Conservation (phyloP, 2,329 filamentous ascomycete species). For the Aspergillus sp. region DNA sequence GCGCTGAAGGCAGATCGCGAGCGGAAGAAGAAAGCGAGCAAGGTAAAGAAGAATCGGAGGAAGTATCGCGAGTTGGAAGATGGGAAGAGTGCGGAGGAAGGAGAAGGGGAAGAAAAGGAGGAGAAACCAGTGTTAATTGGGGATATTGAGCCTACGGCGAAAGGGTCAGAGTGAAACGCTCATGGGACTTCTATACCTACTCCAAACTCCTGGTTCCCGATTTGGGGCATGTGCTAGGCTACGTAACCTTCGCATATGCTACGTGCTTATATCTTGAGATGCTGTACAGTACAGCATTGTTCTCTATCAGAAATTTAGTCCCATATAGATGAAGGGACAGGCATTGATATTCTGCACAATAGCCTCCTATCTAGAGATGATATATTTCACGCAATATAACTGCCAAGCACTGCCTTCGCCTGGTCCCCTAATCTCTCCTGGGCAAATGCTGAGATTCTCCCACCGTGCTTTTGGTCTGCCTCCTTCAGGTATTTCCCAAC, state of each 20-base stretch:
- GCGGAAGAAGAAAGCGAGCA: slow-evolving; percentile 56
- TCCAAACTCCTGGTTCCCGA: background rate
- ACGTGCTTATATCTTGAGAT: background rate
- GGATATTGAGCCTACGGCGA: background rate
- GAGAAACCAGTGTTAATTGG: slow-evolving; percentile 13
- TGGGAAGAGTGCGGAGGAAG: slow-evolving; percentile 15
- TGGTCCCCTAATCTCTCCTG: slow-evolving; percentile 67
- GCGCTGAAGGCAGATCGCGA: slow-evolving; percentile 82
- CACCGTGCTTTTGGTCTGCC: slow-evolving; percentile 71
- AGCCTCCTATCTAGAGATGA: background rate
- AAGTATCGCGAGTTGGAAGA: slow-evolving; percentile 44
- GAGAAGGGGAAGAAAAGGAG: slow-evolving; percentile 15
- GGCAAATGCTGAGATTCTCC: slow-evolving; percentile 70
- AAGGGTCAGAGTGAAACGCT: background rate
- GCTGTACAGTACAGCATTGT: background rate
- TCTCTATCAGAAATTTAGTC: background rate
- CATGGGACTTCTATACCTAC: background rate
- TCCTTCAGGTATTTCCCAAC: slow-evolving; percentile 77
- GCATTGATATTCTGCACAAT: background rate
- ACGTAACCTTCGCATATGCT: background rate
- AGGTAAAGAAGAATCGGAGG: slow-evolving; percentile 44
- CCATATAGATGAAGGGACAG: background rate
- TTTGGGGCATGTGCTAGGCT: background rate
- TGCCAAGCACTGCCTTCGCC: slow-evolving; percentile 48
- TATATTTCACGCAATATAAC: slow-evolving; percentile 44